Base-by-base conservation (phyloP, 257 asterid genomes). In the Leptodermis oblonga region DNA sequence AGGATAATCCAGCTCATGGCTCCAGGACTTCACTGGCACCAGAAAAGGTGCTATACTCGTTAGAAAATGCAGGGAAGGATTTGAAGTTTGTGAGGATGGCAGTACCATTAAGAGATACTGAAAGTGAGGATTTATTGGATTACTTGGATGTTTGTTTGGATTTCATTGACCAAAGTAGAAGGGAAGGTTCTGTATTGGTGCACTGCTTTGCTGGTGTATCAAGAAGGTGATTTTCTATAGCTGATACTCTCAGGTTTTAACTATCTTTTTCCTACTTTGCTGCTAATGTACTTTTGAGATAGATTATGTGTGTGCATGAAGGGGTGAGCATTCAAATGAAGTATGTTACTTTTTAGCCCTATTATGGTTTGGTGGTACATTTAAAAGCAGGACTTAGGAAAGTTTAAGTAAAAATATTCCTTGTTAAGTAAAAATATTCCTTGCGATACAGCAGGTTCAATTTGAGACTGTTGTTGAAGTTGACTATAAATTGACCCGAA, bases 181-280 rank as follows among this genome's bases (percentile, higher is more conserved):
- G 84, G 80, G 80, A 86, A 74, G 99, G 97, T 62, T 79, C 92
- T n/a, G 78, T 91, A 70, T 76, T 94, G 87, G 97, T 94, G 74
- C 97, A 94, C 81, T 94, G 97, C 81, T 91, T 90, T 85, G 99
- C 99, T 25, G 97, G 99, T 70, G 97, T 94, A 68, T 94, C 99
- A 68, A 89, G 99, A 83, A 94, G 99, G 99, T 91, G 81, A 25
- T 56, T 64, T 25, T 73, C 70, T 41, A 59, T 45, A 48, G 31
- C 61, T 53, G 60, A 43, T 62, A 68, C 26, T 54, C 69, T 70
- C 43, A 18, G 33, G 26, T 62, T 60, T 12, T 22, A 15, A 18
- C 22, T 58, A 34, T 66, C 48, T 78, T 53, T 42, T 69, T 42
- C 62, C 42, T 23, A 10, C 45, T 64, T 65, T 18, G 17, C 39